Conservation (phyloP, 768 basidiomycete genomes). For the Termitomyces sp. region DNA sequence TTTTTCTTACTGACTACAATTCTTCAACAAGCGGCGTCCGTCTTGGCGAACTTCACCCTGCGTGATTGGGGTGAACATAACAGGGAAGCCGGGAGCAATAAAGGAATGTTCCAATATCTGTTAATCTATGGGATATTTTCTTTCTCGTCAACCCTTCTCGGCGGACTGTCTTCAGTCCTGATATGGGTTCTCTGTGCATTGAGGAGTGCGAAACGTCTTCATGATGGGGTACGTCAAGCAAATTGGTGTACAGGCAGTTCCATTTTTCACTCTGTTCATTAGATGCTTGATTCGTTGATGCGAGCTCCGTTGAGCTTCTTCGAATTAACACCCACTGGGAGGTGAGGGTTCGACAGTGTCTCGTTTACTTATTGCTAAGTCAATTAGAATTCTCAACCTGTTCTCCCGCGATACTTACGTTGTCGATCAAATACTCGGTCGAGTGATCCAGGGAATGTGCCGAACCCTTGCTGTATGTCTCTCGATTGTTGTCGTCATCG, state of each 20-base stretch:
- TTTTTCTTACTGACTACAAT: constrained; percentile 55
- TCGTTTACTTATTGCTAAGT: not conserved
- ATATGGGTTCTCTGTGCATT: constrained; percentile 79
- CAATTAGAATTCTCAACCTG: constrained; percentile 71
- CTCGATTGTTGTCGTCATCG: constrained; percentile 69
- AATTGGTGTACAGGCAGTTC: not conserved
- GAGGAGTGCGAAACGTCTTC: constrained; percentile 67
- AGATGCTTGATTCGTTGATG: constrained; percentile 82
- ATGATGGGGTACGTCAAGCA: constrained; percentile 58
- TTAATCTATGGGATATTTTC: constrained; percentile 67
- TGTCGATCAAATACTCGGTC: constrained; percentile 77
- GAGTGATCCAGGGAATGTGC: constrained; percentile 68
- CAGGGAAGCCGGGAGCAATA: constrained; percentile 48
- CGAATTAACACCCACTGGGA: constrained; percentile 81
- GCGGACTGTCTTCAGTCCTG: constrained; percentile 52
- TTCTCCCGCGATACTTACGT: constrained; percentile 89
- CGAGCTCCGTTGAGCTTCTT: constrained; percentile 85
- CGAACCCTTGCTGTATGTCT: constrained; percentile 57
- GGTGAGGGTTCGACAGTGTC: constrained; percentile 35
- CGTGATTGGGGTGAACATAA: constrained; percentile 84
- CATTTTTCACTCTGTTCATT: not conserved
- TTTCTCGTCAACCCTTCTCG: constrained; percentile 47
- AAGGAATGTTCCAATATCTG: constrained; percentile 54
- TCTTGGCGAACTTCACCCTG: constrained; percentile 62
- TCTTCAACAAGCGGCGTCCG: constrained; percentile 52